phyloP scores from a whole-genome alignment of 257 asterid genomes.

The Knoxia roxburghii region DNA sequence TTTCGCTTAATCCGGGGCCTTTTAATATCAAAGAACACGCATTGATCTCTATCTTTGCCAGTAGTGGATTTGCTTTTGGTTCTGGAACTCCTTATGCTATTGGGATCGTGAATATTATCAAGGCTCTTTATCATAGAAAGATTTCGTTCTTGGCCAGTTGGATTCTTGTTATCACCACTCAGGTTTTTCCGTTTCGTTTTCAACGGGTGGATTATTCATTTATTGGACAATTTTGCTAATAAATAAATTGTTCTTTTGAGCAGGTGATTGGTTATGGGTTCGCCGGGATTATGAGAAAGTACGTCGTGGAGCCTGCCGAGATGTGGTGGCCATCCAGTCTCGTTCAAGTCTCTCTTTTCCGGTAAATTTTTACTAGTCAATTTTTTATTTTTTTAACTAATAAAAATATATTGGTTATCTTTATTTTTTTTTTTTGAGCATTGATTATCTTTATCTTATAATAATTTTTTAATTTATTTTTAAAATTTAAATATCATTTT shows the following conservation, averaged over 20 bases:
- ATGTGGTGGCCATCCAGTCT: constrained; percentile 65
- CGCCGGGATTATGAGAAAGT: constrained; percentile 53
- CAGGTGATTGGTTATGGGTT: constrained; percentile 63
- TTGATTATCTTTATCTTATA: too few relatives aligned
- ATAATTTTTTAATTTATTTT: too few relatives aligned
- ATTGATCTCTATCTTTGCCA: constrained; percentile 61
- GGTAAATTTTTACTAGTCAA: constrained; percentile 23
- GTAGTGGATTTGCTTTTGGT: constrained; percentile 54
- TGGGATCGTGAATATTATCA: constrained; percentile 46
- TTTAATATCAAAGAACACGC: constrained; percentile 73
- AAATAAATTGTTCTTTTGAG: background rate
- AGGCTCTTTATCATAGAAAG: constrained; percentile 47
- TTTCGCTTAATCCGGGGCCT: constrained; percentile 65
- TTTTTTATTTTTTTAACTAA: too few relatives aligned
- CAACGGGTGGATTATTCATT: too few relatives aligned
- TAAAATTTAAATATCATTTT: too few relatives aligned
- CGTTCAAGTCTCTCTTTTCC: constrained; percentile 62
- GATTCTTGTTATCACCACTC: constrained; percentile 57
- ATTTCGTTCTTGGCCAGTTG: constrained; percentile 46
- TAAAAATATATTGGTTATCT: too few relatives aligned
- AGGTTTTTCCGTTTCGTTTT: constrained; percentile 33
- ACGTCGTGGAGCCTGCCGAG: constrained; percentile 54
- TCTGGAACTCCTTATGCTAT: constrained; percentile 57
- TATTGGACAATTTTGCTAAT: too few relatives aligned
- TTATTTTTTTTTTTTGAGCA: too few relatives aligned